Evolutionary conservation across 2,329 filamentous ascomycete genomes (phyloP).

Genomic region (Aspergillus versicolor): DNA sequence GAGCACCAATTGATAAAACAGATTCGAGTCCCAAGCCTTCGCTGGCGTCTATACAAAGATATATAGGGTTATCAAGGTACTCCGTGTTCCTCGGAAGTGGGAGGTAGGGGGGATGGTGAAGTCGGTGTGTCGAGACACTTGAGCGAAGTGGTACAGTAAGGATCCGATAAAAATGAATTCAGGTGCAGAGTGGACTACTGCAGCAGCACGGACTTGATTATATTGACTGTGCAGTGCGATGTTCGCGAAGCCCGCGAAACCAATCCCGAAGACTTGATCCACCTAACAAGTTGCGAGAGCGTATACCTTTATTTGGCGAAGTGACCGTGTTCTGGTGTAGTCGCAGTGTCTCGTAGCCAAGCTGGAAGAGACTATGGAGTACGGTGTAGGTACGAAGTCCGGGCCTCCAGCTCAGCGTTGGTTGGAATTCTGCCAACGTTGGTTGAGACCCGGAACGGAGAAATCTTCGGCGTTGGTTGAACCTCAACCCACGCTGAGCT

Average conservation of each 20-base stretch:
- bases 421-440: no score
- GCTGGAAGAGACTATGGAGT: no score
- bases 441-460: no score
- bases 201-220: not conserved
- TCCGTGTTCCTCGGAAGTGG: not conserved
- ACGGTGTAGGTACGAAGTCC: not conserved
- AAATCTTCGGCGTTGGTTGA: no score
- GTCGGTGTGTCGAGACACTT: not conserved
- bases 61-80: not conserved
- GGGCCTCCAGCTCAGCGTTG: no score
- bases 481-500: no score
- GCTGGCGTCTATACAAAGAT: not conserved
- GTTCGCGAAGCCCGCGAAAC: not conserved
- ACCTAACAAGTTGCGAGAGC: not conserved
- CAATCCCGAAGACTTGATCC: not conserved
- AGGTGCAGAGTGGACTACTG: not conserved
- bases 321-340: no score
- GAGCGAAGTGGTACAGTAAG: not conserved
- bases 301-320: not conserved
- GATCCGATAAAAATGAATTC: not conserved
- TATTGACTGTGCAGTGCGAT: not conserved
- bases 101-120: not conserved
- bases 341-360: no score
- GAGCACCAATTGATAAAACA: not conserved
- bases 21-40: not conserved